Evolutionary conservation across 2,329 filamentous ascomycete genomes (phyloP).

Genomic region (Drechslerella dactyloides): DNA sequence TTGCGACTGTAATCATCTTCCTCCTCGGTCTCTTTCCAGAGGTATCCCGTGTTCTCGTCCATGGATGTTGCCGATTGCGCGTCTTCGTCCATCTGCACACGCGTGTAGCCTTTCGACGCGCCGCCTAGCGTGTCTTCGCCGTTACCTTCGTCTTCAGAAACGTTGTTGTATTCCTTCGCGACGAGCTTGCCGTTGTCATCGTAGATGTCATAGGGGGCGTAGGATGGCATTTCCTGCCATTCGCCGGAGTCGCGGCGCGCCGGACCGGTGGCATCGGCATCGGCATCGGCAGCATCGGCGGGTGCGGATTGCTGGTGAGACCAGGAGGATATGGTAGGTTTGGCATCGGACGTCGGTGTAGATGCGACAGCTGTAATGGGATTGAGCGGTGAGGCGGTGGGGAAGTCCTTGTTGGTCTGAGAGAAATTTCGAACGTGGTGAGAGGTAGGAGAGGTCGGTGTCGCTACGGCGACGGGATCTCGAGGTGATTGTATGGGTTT

Average conservation of each 20-base stretch:
- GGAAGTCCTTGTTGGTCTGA: constrained; percentile 11
- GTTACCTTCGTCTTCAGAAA: constrained; percentile 67
- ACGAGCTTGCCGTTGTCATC: constrained; percentile 89
- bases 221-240: constrained; percentile 95
- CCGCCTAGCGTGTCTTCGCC: constrained; percentile 73
- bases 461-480: not conserved
- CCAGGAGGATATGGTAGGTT: constrained; percentile 73
- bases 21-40: constrained; percentile 85
- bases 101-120: constrained; percentile 92
- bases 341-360: constrained; percentile 2
- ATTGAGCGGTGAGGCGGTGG: constrained; percentile 22
- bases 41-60: constrained; percentile 95
- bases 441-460: constrained; percentile 1
- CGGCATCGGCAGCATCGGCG: constrained; percentile 62
- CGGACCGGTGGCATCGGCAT: constrained; percentile 62
- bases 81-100: constrained; percentile 94
- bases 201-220: constrained; percentile 91
- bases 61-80: constrained; percentile 91
- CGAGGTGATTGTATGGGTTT: constrained; percentile 18
- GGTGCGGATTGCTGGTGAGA: constrained; percentile 78
- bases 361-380: not conserved
- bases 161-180: constrained; percentile 75
- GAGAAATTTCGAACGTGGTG: constrained; percentile 25
- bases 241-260: constrained; percentile 65
- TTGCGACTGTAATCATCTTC: constrained; percentile 71